Evolutionary conservation across 1,139 yeast species (phyloP), one percentile per base, ranked within the genome.

Genomic region (Candida anutae): DNA sequence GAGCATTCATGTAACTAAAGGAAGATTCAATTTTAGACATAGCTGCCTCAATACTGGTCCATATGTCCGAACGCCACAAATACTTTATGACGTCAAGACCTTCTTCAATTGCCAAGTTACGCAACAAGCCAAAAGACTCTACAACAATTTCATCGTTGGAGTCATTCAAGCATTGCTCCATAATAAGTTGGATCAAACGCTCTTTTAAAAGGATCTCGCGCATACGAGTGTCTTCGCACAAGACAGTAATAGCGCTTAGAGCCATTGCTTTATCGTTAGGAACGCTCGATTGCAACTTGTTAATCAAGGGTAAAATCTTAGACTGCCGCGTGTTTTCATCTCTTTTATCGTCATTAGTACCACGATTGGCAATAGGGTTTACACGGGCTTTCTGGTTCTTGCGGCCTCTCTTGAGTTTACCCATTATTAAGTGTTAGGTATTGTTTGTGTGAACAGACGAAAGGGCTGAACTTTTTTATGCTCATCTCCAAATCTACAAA

Each of bases 181-280:
- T 47, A 0, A 87, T 54, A 4, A 71, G 64, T 23, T 73, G 72
- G 8, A 87, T 62, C 23, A 88, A 56, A 38, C 72, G 77, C 40
- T 85, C 93, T 46, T 80, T 81, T 35, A 88, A 53, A 16, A 87
- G 58, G 35, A 75, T 33, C 28, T 63, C 58, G 40, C 96, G 68
- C 63, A 78, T 61, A 27, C 67, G 61, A 1, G 68, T 53, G 43
- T 84, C 93, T 37, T 83, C 94, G 33, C 79, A 65, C 39, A 87
- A 55, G 1, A 78, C 74, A 9, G 81, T 68, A 21, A 85, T 76
- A 4, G 93, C 80, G 5, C 80, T 74, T 20, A 85, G 55, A 1
- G 95, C 93, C 74, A 80, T 74, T 2, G 83, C 66, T 38, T 84
- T 68, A 34, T 87, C 96, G 46, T 80, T 77, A 3, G 84, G 71